Conservation (phyloP, 768 basidiomycete genomes). For the Suillus brevipes region DNA sequence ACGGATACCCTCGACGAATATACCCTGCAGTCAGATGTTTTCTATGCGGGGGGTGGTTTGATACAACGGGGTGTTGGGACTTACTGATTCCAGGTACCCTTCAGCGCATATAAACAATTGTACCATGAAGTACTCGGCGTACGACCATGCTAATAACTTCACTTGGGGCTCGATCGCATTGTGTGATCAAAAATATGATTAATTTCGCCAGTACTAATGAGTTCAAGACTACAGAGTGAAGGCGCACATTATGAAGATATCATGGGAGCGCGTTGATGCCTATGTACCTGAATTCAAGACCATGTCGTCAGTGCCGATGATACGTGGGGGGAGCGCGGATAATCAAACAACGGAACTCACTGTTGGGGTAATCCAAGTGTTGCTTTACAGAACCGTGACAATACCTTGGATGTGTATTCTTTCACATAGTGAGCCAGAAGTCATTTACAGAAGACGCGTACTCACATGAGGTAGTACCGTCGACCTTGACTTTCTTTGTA, state of each 20-base stretch:
- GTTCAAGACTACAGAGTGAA: neutral
- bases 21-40: neutral
- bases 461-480: constrained; percentile 35
- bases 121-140: neutral
- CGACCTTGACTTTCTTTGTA: constrained; percentile 42
- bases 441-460: neutral
- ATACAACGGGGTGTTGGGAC: neutral
- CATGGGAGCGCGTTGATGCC: neutral
- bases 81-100: neutral
- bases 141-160: neutral
- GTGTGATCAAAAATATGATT: neutral
- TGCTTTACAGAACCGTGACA: neutral
- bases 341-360: neutral
- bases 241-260: neutral
- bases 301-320: neutral
- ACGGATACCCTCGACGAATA: neutral
- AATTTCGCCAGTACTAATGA: neutral
- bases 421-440: constrained; percentile 41
- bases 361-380: neutral
- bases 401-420: constrained; percentile 20
- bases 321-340: neutral
- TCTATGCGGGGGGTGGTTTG: neutral
- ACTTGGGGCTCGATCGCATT: neutral
- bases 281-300: neutral
- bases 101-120: neutral